These are phyloP conservation scores for Ophiostoma angusticollis DNA, from an alignment of 2,329 filamentous ascomycete species.

Conservation along the genomic window DNA sequence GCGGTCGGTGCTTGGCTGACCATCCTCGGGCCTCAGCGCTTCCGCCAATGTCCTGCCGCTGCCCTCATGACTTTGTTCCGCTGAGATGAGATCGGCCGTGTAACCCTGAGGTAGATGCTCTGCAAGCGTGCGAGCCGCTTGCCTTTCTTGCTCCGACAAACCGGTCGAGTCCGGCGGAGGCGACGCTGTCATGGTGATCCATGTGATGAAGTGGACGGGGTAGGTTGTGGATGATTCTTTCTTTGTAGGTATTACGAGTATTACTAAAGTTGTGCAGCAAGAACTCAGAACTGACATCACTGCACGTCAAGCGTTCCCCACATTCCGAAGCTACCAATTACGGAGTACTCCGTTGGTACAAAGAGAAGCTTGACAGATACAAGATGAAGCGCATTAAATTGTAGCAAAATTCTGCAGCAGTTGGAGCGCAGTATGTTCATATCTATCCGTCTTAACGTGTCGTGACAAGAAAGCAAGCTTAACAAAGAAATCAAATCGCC, in stretches of 20 bases:
- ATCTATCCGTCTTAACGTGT: no score
- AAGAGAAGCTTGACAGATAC: not conserved
- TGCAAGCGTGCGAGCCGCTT: slow-evolving; percentile 16
- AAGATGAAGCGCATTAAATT: not conserved
- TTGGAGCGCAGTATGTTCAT: no score
- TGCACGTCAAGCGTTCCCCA: not conserved
- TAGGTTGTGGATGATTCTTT: not conserved
- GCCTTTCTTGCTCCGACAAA: slow-evolving; percentile 6
- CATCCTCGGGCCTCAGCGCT: not conserved
- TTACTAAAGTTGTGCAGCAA: no score
- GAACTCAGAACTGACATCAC: slow-evolving; percentile 6
- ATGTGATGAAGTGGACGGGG: not conserved
- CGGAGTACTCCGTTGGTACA: no score
- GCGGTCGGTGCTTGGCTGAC: not conserved
- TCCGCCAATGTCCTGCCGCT: not conserved
- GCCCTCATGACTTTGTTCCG: slow-evolving; percentile 3
- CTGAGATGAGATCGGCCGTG: slow-evolving; percentile 19
- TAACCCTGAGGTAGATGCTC: slow-evolving; percentile 23
- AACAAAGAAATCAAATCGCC: not conserved
- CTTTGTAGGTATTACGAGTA: not conserved
- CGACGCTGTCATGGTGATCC: slow-evolving; percentile 9
- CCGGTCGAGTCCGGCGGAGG: slow-evolving; percentile 4
- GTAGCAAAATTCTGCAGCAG: not conserved
- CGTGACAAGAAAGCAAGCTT: not conserved
- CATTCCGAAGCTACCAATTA: not conserved